Percentiles rank a stretch among this genome's conserved stretches.
phyloP scores from a whole-genome alignment of 768 basidiomycete species.

The Brasilioporus rufonigricans region DNA sequence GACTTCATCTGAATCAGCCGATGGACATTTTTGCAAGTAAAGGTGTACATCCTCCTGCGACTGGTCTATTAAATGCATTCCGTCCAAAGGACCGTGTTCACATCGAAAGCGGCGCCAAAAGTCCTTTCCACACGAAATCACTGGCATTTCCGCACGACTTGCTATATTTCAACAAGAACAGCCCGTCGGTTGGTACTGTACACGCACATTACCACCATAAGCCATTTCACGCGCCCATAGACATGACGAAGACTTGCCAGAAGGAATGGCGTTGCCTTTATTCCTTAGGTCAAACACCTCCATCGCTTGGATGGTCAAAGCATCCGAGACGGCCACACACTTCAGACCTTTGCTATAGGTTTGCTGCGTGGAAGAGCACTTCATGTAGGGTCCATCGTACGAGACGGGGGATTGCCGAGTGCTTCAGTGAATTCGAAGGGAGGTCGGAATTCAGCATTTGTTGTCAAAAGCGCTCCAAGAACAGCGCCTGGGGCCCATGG shows the following conservation, averaged over 20 bases:
- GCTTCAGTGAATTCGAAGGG: conserved; percentile 65
- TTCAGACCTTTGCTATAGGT: conserved; percentile 56
- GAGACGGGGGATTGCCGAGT: conserved; percentile 46
- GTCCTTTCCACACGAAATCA: conserved; percentile 71
- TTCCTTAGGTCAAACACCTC: conserved; percentile 78
- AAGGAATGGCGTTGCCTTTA: conserved; percentile 53
- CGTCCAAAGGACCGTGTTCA: conserved; percentile 4
- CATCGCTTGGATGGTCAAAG: conserved; percentile 58
- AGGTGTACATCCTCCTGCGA: background rate
- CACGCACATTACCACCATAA: background rate
- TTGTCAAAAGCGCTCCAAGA: conserved; percentile 64
- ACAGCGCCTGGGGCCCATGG: conserved; percentile 65
- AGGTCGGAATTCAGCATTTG: conserved; percentile 55
- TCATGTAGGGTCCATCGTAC: conserved; percentile 53
- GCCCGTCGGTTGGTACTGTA: conserved; percentile 54
- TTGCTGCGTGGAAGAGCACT: conserved; percentile 46
- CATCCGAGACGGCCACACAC: conserved; percentile 51
- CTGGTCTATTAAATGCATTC: background rate
- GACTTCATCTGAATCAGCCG: background rate
- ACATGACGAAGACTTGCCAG: conserved; percentile 35
- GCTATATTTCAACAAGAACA: conserved; percentile 76
- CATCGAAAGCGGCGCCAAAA: conserved; percentile 37
- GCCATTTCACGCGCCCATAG: background rate
- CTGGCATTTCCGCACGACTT: conserved; percentile 78
- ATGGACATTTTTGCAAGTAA: background rate